A percentile compares a stretch with the other conserved stretches of the same genome.
Conservation (phyloP, 306 rosid species). For the Inga laurina region DNA sequence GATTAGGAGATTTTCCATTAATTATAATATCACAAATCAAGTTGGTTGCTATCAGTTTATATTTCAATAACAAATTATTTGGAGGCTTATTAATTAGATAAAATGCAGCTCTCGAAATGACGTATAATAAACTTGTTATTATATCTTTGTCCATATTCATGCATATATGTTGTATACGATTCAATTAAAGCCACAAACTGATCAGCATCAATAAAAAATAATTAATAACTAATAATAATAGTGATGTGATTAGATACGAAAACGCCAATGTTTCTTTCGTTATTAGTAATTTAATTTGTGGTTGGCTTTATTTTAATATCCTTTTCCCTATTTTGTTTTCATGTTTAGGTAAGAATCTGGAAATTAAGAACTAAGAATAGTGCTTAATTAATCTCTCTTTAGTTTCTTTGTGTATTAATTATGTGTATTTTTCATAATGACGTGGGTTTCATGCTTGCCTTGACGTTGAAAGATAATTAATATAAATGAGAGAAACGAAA, state of each 20-base stretch:
- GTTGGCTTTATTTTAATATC: constrained; percentile 26
- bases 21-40: constrained; percentile 5
- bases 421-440: constrained; percentile 15
- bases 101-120: constrained; percentile 50
- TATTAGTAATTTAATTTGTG: constrained; percentile 18
- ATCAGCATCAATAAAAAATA: background rate
- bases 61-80: background rate
- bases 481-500: background rate
- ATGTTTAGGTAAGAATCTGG: constrained; percentile 35
- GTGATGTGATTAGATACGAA: constrained; percentile 26
- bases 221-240: background rate
- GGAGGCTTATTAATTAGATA: constrained; percentile 40
- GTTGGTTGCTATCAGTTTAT: constrained; percentile 16
- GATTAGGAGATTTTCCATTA: constrained; percentile 5
- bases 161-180: constrained; percentile 30
- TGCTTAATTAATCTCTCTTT: background rate
- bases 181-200: constrained; percentile 20
- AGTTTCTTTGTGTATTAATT: background rate
- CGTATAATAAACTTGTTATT: constrained; percentile 35
- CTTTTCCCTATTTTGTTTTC: constrained; percentile 1
- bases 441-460: constrained; percentile 27
- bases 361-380: background rate
- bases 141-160: constrained; percentile 33
- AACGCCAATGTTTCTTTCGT: constrained; percentile 2
- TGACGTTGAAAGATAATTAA: constrained; percentile 17